Percentiles rank a stretch among this genome's conserved stretches.
These are phyloP conservation scores for Nannizzia gypsea DNA, from an alignment of 2,329 filamentous ascomycete genomes.

Conservation along the genomic window DNA sequence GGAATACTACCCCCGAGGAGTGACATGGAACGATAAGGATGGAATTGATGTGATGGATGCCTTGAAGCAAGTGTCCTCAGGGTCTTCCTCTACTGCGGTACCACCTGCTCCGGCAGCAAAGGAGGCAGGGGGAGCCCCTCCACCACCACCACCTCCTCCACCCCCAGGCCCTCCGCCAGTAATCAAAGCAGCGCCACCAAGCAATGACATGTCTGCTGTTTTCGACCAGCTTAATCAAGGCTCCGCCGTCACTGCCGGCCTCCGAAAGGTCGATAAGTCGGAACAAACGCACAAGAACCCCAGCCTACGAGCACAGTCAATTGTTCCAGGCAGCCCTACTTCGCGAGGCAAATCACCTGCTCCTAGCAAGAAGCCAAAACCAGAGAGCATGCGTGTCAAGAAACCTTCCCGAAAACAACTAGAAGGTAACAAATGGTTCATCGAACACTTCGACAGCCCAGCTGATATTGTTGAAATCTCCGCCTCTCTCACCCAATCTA, in stretches of 20 bases:
- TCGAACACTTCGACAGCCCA: slow-evolving; percentile 83
- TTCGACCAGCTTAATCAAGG: slow-evolving; percentile 89
- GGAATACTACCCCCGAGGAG: slow-evolving; percentile 64
- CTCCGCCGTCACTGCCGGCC: slow-evolving; percentile 69
- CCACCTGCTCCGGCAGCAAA: slow-evolving; percentile 23
- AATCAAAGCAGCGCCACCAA: slow-evolving; percentile 32
- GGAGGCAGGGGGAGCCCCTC: slow-evolving; percentile 36
- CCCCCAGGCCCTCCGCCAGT: slow-evolving; percentile 47
- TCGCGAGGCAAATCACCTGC: slow-evolving; percentile 68
- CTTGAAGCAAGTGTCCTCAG: slow-evolving; percentile 46
- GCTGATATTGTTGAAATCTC: slow-evolving; percentile 67
- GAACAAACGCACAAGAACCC: slow-evolving; percentile 99
- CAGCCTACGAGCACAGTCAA: slow-evolving; percentile 59
- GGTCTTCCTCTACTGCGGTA: slow-evolving; percentile 15
- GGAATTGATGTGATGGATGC: slow-evolving; percentile 60
- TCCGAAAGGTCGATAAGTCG: slow-evolving; percentile 87
- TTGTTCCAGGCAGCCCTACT: slow-evolving; percentile 51
- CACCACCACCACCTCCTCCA: slow-evolving; percentile 55
- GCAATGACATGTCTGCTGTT: slow-evolving; percentile 66
- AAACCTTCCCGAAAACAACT: slow-evolving; percentile 69
- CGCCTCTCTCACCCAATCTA: slow-evolving; percentile 70
- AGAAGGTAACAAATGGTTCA: slow-evolving; percentile 84
- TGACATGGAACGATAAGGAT: slow-evolving; percentile 76
- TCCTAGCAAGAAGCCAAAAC: slow-evolving; percentile 77
- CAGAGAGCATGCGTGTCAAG: slow-evolving; percentile 71